These are phyloP conservation scores for Avena eriantha DNA, from an alignment of 176 grass and related monocot genomes.

Conservation along the genomic window DNA sequence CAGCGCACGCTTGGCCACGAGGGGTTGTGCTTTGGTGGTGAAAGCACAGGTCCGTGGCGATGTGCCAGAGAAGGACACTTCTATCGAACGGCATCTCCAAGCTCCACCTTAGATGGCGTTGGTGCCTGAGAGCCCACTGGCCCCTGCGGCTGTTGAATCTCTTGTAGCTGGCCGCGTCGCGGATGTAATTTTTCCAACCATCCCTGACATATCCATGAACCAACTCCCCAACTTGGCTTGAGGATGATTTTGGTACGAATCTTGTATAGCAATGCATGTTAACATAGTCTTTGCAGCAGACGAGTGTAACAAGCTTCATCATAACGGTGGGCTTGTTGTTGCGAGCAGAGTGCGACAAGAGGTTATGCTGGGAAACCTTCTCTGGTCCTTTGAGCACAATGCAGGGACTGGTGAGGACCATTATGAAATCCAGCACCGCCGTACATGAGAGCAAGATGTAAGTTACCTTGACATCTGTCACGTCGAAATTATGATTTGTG, in stretches of 20 bases:
- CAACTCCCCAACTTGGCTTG: neutral
- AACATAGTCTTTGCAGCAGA: neutral
- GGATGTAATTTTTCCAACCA: neutral
- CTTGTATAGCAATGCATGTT: neutral
- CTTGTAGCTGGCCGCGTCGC: neutral
- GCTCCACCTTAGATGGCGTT: neutral
- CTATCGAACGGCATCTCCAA: neutral
- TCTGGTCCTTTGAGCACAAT: accelerated
- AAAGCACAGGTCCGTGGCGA: neutral
- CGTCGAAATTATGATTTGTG: neutral
- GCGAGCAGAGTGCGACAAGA: neutral
- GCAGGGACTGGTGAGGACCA: accelerated
- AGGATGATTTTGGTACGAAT: too few species aligned
- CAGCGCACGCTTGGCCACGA: neutral
- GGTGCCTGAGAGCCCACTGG: neutral
- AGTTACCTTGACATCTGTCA: neutral
- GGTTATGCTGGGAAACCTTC: neutral
- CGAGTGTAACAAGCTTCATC: neutral
- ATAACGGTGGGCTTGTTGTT: neutral
- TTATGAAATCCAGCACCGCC: neutral
- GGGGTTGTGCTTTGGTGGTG: neutral
- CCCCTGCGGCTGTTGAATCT: neutral
- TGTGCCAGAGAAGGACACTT: neutral
- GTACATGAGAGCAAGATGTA: slow-evolving; percentile 8
- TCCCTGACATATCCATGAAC: neutral